phyloP scores from a whole-genome alignment of 140 eudicot genomes.

The Flaveria floridana region DNA sequence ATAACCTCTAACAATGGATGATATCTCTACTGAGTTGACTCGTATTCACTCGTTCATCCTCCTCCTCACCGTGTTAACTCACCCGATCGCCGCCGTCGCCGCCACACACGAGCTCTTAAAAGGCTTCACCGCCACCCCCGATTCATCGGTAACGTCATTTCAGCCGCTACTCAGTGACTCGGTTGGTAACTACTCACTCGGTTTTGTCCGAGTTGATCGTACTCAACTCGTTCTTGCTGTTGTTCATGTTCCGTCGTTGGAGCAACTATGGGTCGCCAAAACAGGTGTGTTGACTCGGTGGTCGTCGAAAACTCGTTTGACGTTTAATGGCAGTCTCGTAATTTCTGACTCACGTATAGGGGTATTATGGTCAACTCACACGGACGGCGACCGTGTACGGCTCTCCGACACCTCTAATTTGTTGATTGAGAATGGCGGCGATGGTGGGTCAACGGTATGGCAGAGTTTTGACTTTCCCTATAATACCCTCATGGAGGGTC shows the following conservation, averaged over 20 bases:
- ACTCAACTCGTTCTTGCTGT: constrained; percentile 62
- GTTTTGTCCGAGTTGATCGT: constrained; percentile 63
- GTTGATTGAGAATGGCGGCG: constrained; percentile 34
- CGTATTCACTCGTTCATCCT: constrained; percentile 17
- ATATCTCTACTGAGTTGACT: constrained; percentile 29
- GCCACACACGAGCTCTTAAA: constrained; percentile 36
- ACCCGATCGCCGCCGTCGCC: constrained; percentile 20
- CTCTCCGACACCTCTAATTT: constrained; percentile 64
- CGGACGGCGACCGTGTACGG: constrained; percentile 63
- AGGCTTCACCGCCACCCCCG: constrained; percentile 69
- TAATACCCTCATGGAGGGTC: constrained; percentile 82
- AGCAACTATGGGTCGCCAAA: constrained; percentile 58
- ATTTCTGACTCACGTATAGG: constrained; percentile 39
- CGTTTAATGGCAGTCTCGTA: constrained; percentile 82
- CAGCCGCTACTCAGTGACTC: constrained; percentile 73
- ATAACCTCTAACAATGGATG: constrained; percentile 27
- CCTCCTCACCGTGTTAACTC: constrained; percentile 20
- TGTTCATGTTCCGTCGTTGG: constrained; percentile 67
- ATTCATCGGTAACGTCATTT: constrained; percentile 49
- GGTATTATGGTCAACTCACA: constrained; percentile 81
- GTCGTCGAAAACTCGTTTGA: constrained; percentile 46
- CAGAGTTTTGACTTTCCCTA: constrained; percentile 80
- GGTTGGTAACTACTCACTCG: constrained; percentile 68
- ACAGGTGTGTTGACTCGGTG: constrained; percentile 43
- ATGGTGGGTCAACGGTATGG: constrained; percentile 43